Evolutionary conservation across 768 basidiomycete species (phyloP), one percentile per base, ranked within the genome.

Genomic region (Phylloporus sp.): DNA sequence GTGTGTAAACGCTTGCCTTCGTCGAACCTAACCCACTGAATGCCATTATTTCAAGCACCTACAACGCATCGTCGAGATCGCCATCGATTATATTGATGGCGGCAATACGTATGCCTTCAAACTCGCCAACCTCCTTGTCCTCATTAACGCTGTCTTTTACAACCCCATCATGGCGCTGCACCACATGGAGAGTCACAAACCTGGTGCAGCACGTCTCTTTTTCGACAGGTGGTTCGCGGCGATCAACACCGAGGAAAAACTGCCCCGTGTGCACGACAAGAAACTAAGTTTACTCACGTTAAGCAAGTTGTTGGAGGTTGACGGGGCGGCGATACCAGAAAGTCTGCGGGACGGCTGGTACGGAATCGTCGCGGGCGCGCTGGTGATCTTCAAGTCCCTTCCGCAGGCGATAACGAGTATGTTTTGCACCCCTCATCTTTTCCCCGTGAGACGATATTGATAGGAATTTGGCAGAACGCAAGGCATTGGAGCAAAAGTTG

Each of bases 241-340:
- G 10, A 86, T 91, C 65, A 81, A 81, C 47, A 60, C 53, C 29
- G 70, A 75, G 14, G 71, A 64, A 21, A 76, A 73, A 38, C 75
- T 92, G 28, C 87, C 89, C 11, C 80, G 90, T 17, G 90, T 95
- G 35, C 90, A 95, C 61, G 90, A 94, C 69, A 91, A 92, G 77
- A 90, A 86, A 66, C 70, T 94, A 47, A 80, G 78, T 55, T 79
- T 93, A 46, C 62, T 88, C 47, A 81, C 90, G 9, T 64, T 94
- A 46, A 87, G 83, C 52, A 80, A 82, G 36, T 67, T 93, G 48
- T 70, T 95, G 60, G 88, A 91, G 66, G 69, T 90, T 65, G 72
- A 81, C 11, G 75, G 78, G 2, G 62, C 64, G 9, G 61, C 60
- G 38, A 73, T 89, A 28, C 88, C 86, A 3, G 73, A 74, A 33